Conservation (phyloP, 2,329 filamentous ascomycete species). For the Alternaria gaisen region DNA sequence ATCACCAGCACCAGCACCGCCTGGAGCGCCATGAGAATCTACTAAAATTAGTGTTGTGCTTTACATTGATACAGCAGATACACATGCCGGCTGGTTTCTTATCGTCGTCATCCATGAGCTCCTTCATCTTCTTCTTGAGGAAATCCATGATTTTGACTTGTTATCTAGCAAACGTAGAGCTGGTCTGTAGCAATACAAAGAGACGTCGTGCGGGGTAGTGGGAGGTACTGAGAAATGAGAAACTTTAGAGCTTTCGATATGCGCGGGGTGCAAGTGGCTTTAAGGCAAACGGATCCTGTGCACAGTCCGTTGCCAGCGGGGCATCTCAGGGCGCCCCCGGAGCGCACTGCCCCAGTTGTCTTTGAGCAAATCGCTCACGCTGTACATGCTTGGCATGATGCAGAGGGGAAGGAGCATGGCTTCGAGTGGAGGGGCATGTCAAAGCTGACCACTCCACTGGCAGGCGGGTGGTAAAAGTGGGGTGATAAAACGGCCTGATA, state of each 20-base stretch:
- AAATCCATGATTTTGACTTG: constrained; percentile 51
- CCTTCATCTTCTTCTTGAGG: constrained; percentile 58
- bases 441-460: constrained; percentile 21
- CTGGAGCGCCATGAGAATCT: constrained; percentile 23
- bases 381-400: constrained; percentile 31
- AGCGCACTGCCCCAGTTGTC: constrained; percentile 12
- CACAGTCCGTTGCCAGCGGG: constrained; percentile 21
- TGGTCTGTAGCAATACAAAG: background rate
- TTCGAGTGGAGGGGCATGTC: constrained; percentile 18
- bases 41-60: constrained; percentile 6
- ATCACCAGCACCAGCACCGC: constrained; percentile 30
- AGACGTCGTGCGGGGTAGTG: background rate
- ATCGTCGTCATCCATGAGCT: constrained; percentile 54
- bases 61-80: background rate
- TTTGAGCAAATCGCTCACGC: constrained; percentile 21
- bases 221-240: background rate
- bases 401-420: constrained; percentile 18
- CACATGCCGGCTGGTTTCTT: constrained; percentile 41
- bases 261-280: constrained; percentile 23
- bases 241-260: constrained; percentile 13
- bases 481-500: constrained; percentile 27
- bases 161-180: background rate
- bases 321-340: constrained; percentile 14
- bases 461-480: constrained; percentile 37
- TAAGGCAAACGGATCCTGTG: constrained; percentile 27